Evolutionary conservation across 75 land plant genomes (phyloP).

Genomic region (Ceratopteris richardii): DNA sequence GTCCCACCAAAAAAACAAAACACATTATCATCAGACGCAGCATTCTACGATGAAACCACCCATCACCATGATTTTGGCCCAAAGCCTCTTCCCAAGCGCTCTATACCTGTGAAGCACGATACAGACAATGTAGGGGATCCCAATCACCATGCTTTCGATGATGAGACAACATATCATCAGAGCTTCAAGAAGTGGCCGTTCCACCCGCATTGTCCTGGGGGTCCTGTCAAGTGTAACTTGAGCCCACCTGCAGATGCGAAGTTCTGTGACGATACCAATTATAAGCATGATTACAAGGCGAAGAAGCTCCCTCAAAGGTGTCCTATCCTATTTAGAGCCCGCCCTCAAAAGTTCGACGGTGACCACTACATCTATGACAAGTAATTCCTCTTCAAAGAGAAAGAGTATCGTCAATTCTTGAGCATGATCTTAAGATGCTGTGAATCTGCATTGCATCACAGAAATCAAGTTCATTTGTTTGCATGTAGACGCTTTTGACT

Average conservation of each 20-base stretch:
- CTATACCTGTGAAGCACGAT: not conserved
- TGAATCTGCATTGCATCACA: too few relatives aligned
- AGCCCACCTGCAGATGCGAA: not conserved
- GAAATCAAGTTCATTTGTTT: too few relatives aligned
- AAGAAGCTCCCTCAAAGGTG: not conserved
- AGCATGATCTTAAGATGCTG: too few relatives aligned
- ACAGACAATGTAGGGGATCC: not conserved
- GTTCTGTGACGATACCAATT: not conserved
- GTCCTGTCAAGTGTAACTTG: not conserved
- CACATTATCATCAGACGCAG: not conserved
- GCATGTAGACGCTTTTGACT: too few relatives aligned
- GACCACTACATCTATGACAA: conserved; percentile 3
- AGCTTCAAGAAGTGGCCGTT: not conserved
- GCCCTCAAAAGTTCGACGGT: not conserved
- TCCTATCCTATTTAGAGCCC: not conserved
- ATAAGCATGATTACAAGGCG: not conserved
- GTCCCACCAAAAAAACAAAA: not conserved
- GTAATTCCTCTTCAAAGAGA: too few relatives aligned
- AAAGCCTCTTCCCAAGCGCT: conserved; percentile 2
- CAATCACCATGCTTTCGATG: not conserved
- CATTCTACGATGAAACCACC: conserved; percentile 3
- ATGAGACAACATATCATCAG: not conserved
- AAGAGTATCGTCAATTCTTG: too few relatives aligned
- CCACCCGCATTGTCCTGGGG: not conserved
- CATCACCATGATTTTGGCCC: conserved; percentile 5